phyloP scores from a whole-genome alignment of 2,329 filamentous ascomycete species.

The Paecilomyces dactylethromorphus region DNA sequence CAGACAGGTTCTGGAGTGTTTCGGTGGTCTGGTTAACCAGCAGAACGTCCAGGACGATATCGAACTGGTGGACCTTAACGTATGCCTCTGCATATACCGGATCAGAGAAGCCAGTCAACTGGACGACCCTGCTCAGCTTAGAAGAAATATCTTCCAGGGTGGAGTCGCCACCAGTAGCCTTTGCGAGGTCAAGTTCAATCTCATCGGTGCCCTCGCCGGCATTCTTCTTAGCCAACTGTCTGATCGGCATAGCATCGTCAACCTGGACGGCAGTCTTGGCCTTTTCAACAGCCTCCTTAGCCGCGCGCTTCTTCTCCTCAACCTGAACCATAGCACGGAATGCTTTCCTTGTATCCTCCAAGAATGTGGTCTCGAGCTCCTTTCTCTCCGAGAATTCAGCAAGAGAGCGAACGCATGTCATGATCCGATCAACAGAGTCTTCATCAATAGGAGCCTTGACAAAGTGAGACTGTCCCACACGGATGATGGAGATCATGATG shows the following conservation, averaged over 20 bases:
- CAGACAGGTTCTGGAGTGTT: slow-evolving; percentile 91
- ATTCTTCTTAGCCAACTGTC: slow-evolving; percentile 90
- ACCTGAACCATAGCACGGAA: slow-evolving; percentile 96
- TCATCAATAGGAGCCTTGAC: slow-evolving; percentile 97
- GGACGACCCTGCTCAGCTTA: slow-evolving; percentile 92
- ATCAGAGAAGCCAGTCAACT: slow-evolving; percentile 96
- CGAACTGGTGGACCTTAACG: slow-evolving; percentile 97
- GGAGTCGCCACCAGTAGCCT: slow-evolving; percentile 85
- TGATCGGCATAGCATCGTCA: slow-evolving; percentile 87
- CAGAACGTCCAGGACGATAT: slow-evolving; percentile 93
- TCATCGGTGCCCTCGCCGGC: slow-evolving; percentile 73
- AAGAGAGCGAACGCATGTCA: slow-evolving; percentile 90
- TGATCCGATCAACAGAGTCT: slow-evolving; percentile 95
- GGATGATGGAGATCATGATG: slow-evolving; percentile 98
- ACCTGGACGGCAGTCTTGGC: slow-evolving; percentile 92
- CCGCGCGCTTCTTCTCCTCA: slow-evolving; percentile 96
- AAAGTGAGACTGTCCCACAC: slow-evolving; percentile 97
- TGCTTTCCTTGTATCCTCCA: slow-evolving; percentile 90
- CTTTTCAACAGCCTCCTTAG: slow-evolving; percentile 85
- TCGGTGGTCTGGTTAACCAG: slow-evolving; percentile 96
- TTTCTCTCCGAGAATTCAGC: slow-evolving; percentile 86
- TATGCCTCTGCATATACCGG: slow-evolving; percentile 98
- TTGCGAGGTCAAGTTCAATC: slow-evolving; percentile 83
- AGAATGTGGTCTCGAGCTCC: slow-evolving; percentile 84
- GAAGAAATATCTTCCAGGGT: slow-evolving; percentile 80